phyloP scores from a whole-genome alignment of 768 basidiomycete genomes.

The Holtermannia corniformis region DNA sequence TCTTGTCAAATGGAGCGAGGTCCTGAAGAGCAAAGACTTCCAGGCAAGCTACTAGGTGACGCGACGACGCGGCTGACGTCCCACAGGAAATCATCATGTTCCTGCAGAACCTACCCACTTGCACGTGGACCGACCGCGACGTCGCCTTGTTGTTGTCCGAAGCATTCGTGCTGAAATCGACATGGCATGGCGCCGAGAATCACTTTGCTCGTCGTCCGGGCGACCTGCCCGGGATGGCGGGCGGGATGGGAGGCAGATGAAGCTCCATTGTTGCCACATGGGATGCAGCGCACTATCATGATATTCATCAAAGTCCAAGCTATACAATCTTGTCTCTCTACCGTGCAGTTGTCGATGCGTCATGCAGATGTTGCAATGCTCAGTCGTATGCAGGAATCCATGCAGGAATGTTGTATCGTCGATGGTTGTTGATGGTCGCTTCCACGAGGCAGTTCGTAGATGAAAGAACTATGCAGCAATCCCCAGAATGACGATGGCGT shows the following conservation, averaged over 20 bases:
- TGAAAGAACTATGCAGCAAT: not conserved
- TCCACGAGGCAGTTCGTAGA: too few relatives aligned
- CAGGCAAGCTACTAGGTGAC: constrained; percentile 54
- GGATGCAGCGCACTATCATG: too few relatives aligned
- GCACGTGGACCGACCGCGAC: constrained; percentile 91
- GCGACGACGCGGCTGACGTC: not conserved
- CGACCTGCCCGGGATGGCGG: not conserved
- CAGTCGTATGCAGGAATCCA: too few relatives aligned
- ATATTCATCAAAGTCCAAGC: too few relatives aligned
- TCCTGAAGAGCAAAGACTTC: constrained; percentile 93
- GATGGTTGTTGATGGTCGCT: too few relatives aligned
- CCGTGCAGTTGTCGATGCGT: too few relatives aligned
- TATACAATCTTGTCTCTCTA: too few relatives aligned
- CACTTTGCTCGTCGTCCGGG: constrained; percentile 24
- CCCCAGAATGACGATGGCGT: not conserved
- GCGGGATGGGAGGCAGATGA: not conserved
- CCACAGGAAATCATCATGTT: constrained; percentile 96
- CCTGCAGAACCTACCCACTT: constrained; percentile 49
- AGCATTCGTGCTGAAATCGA: constrained; percentile 62
- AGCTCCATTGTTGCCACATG: too few relatives aligned
- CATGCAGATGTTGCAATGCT: too few relatives aligned
- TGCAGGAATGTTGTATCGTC: too few relatives aligned
- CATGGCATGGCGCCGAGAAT: constrained; percentile 43
- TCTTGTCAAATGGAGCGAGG: constrained; percentile 88
- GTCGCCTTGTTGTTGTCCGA: constrained; percentile 90